Conservation (phyloP, 441 rosid species). For the Populus hybrid region DNA sequence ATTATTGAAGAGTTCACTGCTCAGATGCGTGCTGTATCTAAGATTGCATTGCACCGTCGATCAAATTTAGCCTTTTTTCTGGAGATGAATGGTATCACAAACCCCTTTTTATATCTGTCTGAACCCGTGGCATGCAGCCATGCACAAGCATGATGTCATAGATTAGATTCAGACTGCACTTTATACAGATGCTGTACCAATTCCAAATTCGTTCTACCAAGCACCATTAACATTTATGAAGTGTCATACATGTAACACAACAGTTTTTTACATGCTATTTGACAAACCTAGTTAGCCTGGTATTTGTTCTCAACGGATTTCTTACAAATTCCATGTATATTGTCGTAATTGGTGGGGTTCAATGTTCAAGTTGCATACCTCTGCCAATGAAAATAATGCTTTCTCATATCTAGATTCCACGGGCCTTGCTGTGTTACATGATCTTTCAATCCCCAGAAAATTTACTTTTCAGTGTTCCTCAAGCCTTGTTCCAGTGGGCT, state of each 20-base stretch:
- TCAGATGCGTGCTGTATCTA: constrained; percentile 99
- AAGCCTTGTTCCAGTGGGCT: background rate
- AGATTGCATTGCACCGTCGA: constrained; percentile 94
- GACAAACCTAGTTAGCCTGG: background rate
- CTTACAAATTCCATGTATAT: background rate
- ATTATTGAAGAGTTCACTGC: constrained; percentile 95
- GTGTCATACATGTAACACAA: background rate
- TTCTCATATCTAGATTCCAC: background rate
- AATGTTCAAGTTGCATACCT: background rate
- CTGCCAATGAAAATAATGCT: background rate
- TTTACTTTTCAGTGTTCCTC: no score
- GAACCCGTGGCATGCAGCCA: background rate
- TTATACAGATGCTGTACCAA: background rate
- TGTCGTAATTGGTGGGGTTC: background rate
- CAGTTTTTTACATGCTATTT: background rate
- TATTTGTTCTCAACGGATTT: background rate
- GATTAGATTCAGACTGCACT: background rate
- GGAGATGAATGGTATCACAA: constrained; percentile 71
- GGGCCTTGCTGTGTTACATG: background rate
- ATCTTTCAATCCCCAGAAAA: background rate
- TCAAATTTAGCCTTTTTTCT: constrained; percentile 79
- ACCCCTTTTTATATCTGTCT: background rate
- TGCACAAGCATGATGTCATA: background rate
- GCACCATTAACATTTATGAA: background rate
- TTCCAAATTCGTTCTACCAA: background rate